Base-by-base conservation (phyloP, 1,284 basidiomycete species). In the Rugosomyces carneus region DNA sequence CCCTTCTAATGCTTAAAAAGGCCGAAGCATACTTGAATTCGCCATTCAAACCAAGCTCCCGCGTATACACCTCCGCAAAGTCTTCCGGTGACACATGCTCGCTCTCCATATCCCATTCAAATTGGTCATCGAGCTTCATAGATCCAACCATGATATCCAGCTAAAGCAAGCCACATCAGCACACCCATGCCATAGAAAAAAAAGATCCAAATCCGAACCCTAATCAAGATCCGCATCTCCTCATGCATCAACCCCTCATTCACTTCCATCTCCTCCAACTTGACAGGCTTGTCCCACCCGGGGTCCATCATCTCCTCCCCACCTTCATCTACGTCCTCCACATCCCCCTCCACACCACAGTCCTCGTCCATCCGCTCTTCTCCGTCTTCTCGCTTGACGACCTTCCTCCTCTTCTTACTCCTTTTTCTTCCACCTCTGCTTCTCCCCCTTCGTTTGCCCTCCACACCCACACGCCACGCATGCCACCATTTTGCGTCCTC, bases 21-120 rank as follows among this genome's bases (percentile, higher is more conserved):
- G 7, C 19, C 27, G 36, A 21, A 24, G 68, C 84, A 61, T 61
- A 92, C 91, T 78, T 84, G 73, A 96, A 97, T 67, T 99, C 95
- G 32, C 93, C 92, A 26, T 79, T 77, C 15, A 99, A 70, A 1
- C 96, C 96, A 13, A 99, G 71, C 58, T 99, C 96, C 19, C 78
- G 79, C 2, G 84, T 75, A 63, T 96, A 97, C 0, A 85, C 73
- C 53, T 89, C 86, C 6, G 95, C 93, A 65, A 99, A 99, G 42
- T 86, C 82, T 65, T 99, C 96, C 0, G 95, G 93, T 1, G 88
- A 86, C 1, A 89, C 84, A 40, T 75, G 71, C 27, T 77, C 72
- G 53, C 86, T 87, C 58, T 86, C 84, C 37, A 98, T 69, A 65
- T 99, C 95, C 96, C 96, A 99, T 63, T 99, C 96, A 61, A 99